phyloP scores from a whole-genome alignment of 371 early-diverging fungal species.

The Mucor irregularis region DNA sequence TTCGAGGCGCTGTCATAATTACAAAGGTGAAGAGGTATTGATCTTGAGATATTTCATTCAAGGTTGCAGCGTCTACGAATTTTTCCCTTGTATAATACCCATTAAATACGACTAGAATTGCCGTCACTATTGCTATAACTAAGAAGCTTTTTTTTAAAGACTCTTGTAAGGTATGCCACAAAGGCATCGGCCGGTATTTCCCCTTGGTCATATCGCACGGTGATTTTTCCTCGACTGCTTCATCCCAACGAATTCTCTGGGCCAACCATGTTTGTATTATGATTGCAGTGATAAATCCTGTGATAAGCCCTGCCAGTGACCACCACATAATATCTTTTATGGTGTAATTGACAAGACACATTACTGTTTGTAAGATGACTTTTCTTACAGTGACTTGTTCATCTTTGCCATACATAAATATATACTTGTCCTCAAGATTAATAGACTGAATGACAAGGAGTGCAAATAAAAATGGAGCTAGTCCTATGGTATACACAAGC shows the following conservation, averaged over 20 bases:
- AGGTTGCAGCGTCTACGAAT: constrained; percentile 19
- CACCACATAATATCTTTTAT: constrained; percentile 52
- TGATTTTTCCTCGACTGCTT: constrained; percentile 4
- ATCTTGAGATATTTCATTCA: constrained; percentile 26
- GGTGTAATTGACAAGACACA: constrained; percentile 45
- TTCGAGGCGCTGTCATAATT: constrained; percentile 51
- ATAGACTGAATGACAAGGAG: constrained; percentile 46
- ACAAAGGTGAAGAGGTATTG: constrained; percentile 43
- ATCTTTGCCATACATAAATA: constrained; percentile 27
- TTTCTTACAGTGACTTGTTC: constrained; percentile 33
- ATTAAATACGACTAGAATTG: constrained; percentile 29
- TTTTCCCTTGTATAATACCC: constrained; percentile 30
- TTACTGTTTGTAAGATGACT: constrained; percentile 33
- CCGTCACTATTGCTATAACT: constrained; percentile 7
- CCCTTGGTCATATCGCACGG: constrained; percentile 16
- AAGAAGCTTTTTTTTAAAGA: constrained; percentile 13
- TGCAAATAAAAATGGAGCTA: constrained; percentile 48
- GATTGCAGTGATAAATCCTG: constrained; percentile 38
- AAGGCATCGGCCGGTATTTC: constrained; percentile 12
- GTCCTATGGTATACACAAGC: constrained; percentile 25
- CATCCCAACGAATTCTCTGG: constrained; percentile 20
- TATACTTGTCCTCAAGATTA: constrained; percentile 37
- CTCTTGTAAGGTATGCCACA: constrained; percentile 13
- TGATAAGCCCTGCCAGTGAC: constrained; percentile 44
- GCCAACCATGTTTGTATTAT: constrained; percentile 18